These are phyloP conservation scores for Epichloe typhina DNA, from an alignment of 2,329 filamentous ascomycete species.

Conservation along the genomic window DNA sequence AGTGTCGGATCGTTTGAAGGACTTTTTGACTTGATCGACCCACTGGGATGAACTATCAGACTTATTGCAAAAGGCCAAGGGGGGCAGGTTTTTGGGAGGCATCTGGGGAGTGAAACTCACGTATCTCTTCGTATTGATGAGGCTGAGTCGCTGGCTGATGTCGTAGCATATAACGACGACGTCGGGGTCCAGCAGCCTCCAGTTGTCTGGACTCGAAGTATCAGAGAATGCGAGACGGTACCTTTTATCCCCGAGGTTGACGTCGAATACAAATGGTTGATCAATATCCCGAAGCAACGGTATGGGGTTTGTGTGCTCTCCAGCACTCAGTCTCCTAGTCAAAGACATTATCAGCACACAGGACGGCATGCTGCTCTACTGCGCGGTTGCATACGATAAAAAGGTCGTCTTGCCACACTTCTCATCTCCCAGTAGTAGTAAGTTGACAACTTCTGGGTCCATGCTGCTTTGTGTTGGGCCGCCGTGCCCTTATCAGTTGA, in stretches of 20 bases:
- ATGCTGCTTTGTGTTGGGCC: constrained; percentile 16
- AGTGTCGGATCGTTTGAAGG: constrained; percentile 32
- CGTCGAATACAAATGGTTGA: constrained; percentile 47
- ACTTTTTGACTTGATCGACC: constrained; percentile 38
- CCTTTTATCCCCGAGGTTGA: constrained; percentile 24
- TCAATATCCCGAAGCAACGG: constrained; percentile 42
- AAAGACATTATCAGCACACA: background rate
- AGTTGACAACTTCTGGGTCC: constrained; percentile 35
- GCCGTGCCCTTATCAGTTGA: background rate
- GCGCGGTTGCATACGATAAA: constrained; percentile 36
- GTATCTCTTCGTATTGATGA: constrained; percentile 44
- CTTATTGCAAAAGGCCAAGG: constrained; percentile 1
- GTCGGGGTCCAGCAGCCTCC: constrained; percentile 44
- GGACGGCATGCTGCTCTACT: background rate
- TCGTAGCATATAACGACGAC: constrained; percentile 48
- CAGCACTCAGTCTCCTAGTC: constrained; percentile 37
- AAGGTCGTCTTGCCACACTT: constrained; percentile 49
- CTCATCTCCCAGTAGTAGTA: constrained; percentile 46
- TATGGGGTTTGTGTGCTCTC: constrained; percentile 28
- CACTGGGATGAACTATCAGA: constrained; percentile 28
- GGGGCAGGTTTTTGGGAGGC: constrained; percentile 1
- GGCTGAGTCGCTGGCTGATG: constrained; percentile 42
- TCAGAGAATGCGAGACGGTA: constrained; percentile 48
- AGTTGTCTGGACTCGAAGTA: constrained; percentile 43
- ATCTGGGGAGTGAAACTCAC: constrained; percentile 23